Percentiles rank a stretch among this genome's conserved stretches.
Evolutionary conservation across 2,329 filamentous ascomycete species (phyloP).

Genomic region (Fusarium sp.): DNA sequence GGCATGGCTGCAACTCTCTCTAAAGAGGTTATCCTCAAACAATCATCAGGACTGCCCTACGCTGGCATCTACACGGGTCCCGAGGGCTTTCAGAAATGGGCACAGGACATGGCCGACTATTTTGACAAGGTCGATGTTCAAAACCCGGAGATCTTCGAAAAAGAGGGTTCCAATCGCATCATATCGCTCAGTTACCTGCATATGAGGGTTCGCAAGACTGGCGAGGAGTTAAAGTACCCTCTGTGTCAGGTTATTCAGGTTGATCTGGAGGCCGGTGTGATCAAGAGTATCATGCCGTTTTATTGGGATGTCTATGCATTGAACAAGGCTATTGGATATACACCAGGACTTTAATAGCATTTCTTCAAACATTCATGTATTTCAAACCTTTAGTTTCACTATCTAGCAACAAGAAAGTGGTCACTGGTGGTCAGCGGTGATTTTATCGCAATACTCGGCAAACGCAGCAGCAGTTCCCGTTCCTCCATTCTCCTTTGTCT

Average conservation of each 20-base stretch:
- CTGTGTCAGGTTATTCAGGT: conserved; percentile 51
- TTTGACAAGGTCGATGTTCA: conserved; percentile 50
- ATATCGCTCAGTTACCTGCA: conserved; percentile 48
- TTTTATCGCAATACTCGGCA: conserved; percentile 20
- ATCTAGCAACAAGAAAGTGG: no score
- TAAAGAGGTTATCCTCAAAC: conserved; percentile 46
- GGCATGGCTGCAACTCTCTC: conserved; percentile 49
- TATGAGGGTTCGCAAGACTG: conserved; percentile 50
- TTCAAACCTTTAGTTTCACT: neutral
- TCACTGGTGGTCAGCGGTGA: conserved; percentile 12
- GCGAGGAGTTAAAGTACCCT: conserved; percentile 49
- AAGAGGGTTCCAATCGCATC: conserved; percentile 46
- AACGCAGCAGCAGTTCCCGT: conserved; percentile 23
- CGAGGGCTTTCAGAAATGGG: conserved; percentile 52
- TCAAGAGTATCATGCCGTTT: conserved; percentile 51
- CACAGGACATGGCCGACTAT: conserved; percentile 47
- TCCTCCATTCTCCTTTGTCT: conserved; percentile 19
- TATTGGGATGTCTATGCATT: conserved; percentile 54
- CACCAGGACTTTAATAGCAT: conserved; percentile 2
- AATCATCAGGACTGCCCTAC: conserved; percentile 53
- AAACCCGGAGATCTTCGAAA: conserved; percentile 51
- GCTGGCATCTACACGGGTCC: conserved; percentile 50
- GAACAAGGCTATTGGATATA: conserved; percentile 42
- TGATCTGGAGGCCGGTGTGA: conserved; percentile 51
- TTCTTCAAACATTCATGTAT: neutral